Evolutionary conservation across 352 stramenopile genomes (phyloP).

Genomic region (Thalassiosira gravida): DNA sequence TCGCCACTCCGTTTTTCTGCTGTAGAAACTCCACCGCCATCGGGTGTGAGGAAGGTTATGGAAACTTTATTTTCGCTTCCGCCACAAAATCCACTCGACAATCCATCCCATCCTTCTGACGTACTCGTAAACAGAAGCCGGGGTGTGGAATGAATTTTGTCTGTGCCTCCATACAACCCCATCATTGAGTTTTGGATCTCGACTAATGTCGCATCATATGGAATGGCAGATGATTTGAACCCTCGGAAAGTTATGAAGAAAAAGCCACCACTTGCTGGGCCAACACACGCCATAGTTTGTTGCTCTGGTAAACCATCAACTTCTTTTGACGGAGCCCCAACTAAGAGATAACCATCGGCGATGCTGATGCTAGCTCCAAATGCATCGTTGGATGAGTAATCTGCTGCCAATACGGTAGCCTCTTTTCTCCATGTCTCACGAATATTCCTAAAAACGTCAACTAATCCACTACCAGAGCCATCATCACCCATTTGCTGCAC

Average conservation of each 20-base stretch:
- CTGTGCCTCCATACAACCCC: slow-evolving; percentile 60
- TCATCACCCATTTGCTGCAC: slow-evolving; percentile 61
- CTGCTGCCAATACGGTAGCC: slow-evolving; percentile 49
- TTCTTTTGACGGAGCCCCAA: slow-evolving; percentile 72
- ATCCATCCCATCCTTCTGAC: slow-evolving; percentile 58
- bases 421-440: slow-evolving; percentile 66
- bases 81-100: slow-evolving; percentile 48
- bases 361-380: slow-evolving; percentile 65
- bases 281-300: slow-evolving; percentile 68
- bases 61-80: slow-evolving; percentile 39
- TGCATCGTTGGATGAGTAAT: slow-evolving; percentile 60
- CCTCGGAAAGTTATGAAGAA: slow-evolving; percentile 68
- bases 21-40: slow-evolving; percentile 64
- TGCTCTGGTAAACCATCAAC: slow-evolving; percentile 65
- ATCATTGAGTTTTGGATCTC: slow-evolving; percentile 61
- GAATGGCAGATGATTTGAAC: slow-evolving; percentile 63
- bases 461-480: slow-evolving; percentile 44
- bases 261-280: slow-evolving; percentile 41
- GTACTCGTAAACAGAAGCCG: slow-evolving; percentile 30
- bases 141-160: slow-evolving; percentile 61
- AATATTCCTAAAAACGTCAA: slow-evolving; percentile 50
- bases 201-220: slow-evolving; percentile 52
- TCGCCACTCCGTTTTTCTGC: slow-evolving; percentile 57
- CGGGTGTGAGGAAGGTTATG: slow-evolving; percentile 67
- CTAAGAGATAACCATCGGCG: slow-evolving; percentile 43